Evolutionary conservation across 352 stramenopile genomes (phyloP), one percentile per base, ranked within the genome.

Genomic region (Phytophthora agathidicida): DNA sequence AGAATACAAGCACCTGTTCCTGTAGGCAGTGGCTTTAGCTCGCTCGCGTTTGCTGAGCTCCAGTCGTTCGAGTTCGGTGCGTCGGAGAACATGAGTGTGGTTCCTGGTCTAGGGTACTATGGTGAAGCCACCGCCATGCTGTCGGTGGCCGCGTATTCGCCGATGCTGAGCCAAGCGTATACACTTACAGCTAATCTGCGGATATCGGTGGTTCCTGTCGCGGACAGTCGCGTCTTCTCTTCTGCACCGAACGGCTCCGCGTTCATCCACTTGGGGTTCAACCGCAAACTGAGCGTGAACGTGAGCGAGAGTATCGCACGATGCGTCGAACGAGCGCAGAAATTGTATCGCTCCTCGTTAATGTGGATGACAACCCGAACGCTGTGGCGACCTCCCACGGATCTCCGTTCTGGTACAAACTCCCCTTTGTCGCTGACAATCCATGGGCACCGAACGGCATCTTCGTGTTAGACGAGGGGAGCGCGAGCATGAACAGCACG

Each of bases 201-300:
- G 3, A 19, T 69, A 19, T 58, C 60, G 31, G 32, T 65, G 38
- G 27, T 58, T 14, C 60, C 60, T 27, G 32, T 52, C 3, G 44
- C 53, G 28, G 8, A 8, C 44, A 23, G 13, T 17, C 54, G 54
- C n/a, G 54, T 47, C n/a, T 60, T 54, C 33, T 38, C 60, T 30
- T 37, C 35, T 19, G 11, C 19, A 14, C 53, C 38, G 30, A 55
- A 48, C 41, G 60, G 24, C 19, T 60, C 53, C 1, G 39, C 31
- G 19, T 0, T 47, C 31, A 60, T 65, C 24, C 45, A 55, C 26
- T 2, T 60, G 45, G 53, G 60, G 0, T 69, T 60, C 41, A 69
- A 69, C 28, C 44, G 32, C n/a, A 23, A 65, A 31, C 19, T 69
- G 36, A 31, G 44, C 24, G 35, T 69, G 27, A 26, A 16, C 3